Conservation (phyloP, 495 filamentous ascomycete genomes). For the Penicillium parvum region DNA sequence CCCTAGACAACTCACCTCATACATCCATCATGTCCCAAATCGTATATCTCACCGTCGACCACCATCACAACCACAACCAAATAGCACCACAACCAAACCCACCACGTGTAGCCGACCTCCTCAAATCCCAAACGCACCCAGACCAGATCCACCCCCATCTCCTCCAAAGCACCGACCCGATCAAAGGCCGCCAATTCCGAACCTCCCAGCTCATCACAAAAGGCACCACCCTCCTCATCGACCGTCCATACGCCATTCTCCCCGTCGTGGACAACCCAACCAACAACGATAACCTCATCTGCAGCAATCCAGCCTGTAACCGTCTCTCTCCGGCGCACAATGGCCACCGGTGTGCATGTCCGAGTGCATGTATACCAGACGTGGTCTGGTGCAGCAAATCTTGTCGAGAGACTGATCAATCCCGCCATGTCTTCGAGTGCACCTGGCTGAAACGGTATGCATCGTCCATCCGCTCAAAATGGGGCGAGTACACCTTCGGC, state of each 20-base stretch:
- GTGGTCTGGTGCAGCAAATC: slow-evolving; percentile 31
- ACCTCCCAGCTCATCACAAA: slow-evolving; percentile 24
- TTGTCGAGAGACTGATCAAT: slow-evolving; percentile 22
- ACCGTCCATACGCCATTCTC: slow-evolving; percentile 34
- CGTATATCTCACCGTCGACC: slow-evolving; percentile 21
- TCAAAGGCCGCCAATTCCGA: slow-evolving; percentile 37
- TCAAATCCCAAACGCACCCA: slow-evolving; percentile 7
- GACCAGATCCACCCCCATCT: slow-evolving; percentile 36
- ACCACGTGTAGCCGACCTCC: slow-evolving; percentile 9
- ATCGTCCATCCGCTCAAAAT: slow-evolving; percentile 25
- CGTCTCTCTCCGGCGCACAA: slow-evolving; percentile 4
- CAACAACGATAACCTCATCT: slow-evolving; percentile 21
- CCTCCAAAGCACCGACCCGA: slow-evolving; percentile 25
- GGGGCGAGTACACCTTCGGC: slow-evolving; percentile 37
- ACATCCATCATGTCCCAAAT: slow-evolving; percentile 22
- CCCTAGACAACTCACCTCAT: not conserved
- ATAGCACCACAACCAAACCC: too few species aligned
- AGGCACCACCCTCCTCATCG: slow-evolving; percentile 30
- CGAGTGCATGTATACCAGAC: slow-evolving; percentile 26
- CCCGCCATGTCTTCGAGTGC: slow-evolving; percentile 35
- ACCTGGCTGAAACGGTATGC: slow-evolving; percentile 33
- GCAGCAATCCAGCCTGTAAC: slow-evolving; percentile 36
- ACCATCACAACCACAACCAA: too few species aligned
- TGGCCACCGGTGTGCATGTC: slow-evolving; percentile 19
- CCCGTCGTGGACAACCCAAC: slow-evolving; percentile 29